These are phyloP conservation scores for Pythium grandisporangium DNA, from an alignment of 352 stramenopile species.

Conservation along the genomic window DNA sequence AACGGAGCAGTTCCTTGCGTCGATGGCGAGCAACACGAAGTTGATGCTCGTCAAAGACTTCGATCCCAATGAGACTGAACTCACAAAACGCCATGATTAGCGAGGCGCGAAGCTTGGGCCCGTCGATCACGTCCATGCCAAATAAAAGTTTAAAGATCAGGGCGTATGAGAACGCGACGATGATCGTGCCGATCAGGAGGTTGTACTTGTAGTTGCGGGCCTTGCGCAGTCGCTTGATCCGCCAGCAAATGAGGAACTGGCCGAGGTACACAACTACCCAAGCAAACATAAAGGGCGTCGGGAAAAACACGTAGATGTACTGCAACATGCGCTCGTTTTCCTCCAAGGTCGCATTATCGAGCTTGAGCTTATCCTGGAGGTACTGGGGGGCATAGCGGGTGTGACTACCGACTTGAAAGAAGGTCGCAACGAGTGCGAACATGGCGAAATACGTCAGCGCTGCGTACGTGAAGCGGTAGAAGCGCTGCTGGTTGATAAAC, in stretches of 20 bases:
- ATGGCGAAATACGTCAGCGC: conserved; percentile 67
- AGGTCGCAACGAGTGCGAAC: conserved; percentile 64
- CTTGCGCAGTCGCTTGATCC: conserved; percentile 70
- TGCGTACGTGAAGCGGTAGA: conserved; percentile 67
- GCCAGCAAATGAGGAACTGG: conserved; percentile 71
- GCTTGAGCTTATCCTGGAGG: conserved; percentile 27
- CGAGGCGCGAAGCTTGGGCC: conserved; percentile 47
- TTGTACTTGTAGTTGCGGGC: conserved; percentile 81
- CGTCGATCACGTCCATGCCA: conserved; percentile 48
- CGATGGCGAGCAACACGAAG: conserved; percentile 44
- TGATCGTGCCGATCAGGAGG: conserved; percentile 51
- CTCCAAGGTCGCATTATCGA: conserved; percentile 48
- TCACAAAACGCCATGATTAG: conserved; percentile 56
- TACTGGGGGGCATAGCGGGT: conserved; percentile 41
- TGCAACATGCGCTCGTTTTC: conserved; percentile 64
- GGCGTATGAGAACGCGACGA: conserved; percentile 42
- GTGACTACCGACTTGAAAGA: conserved; percentile 57
- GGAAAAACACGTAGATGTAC: conserved; percentile 71
- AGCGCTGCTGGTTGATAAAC: conserved; percentile 63
- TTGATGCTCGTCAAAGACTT: conserved; percentile 63
- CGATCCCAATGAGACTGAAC: conserved; percentile 54
- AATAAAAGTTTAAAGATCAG: conserved; percentile 39
- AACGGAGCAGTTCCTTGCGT: conserved; percentile 40
- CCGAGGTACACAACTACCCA: conserved; percentile 78
- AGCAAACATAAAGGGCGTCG: conserved; percentile 47